These are phyloP conservation scores for Chaetomium sp. DNA, from an alignment of 2,329 filamentous ascomycete species.

Conservation along the genomic window DNA sequence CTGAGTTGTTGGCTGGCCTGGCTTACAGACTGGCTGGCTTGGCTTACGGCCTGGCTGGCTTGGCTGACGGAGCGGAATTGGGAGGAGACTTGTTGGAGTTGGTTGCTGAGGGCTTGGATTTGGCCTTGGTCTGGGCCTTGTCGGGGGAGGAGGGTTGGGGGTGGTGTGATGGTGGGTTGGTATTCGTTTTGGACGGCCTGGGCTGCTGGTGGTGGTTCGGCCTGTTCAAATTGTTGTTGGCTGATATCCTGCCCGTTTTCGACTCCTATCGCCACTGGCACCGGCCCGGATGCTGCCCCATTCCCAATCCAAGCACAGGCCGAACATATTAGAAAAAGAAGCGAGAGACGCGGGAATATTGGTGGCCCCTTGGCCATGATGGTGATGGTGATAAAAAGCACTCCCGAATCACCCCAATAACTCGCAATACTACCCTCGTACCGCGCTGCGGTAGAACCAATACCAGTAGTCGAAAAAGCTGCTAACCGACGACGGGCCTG, in stretches of 20 bases:
- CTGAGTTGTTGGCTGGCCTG: constrained; percentile 29
- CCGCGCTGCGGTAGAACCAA: constrained; percentile 12
- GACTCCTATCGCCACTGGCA: neutral
- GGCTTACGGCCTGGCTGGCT: constrained; percentile 30
- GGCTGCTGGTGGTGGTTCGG: constrained; percentile 7
- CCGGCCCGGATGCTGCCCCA: neutral
- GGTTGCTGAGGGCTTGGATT: constrained; percentile 28
- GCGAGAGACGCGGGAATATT: constrained; percentile 17
- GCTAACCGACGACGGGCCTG: constrained; percentile 12
- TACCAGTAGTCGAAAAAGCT: constrained; percentile 1
- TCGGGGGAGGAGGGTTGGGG: constrained; percentile 18
- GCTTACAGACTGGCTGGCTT: constrained; percentile 30
- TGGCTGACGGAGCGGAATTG: constrained; percentile 28
- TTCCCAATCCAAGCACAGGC: constrained; percentile 22
- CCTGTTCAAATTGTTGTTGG: neutral
- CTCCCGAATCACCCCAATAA: too few species aligned
- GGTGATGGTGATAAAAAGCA: too few species aligned
- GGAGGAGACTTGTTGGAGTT: constrained; percentile 25
- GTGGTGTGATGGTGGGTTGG: constrained; percentile 22
- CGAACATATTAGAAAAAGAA: constrained; percentile 22
- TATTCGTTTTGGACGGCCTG: constrained; percentile 8
- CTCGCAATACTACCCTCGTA: constrained; percentile 5
- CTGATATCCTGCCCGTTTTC: neutral
- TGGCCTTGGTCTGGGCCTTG: constrained; percentile 20
- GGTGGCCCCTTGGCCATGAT: constrained; percentile 19